Base-by-base conservation (phyloP, 2,329 filamentous ascomycete genomes). In the Ploettnerulaceae sp. region DNA sequence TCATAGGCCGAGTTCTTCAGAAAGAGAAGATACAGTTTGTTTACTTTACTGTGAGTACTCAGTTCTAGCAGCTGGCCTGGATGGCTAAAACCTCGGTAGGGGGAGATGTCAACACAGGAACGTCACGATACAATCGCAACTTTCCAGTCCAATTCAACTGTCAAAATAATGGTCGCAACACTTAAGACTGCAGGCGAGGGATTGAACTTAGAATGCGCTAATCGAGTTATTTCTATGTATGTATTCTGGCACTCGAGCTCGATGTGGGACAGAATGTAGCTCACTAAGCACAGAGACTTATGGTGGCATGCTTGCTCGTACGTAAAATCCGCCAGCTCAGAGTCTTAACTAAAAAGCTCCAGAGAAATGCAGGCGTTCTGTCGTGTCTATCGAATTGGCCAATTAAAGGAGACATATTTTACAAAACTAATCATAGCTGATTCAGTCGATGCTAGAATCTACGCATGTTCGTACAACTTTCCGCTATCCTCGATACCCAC, bases 301-400 rank as follows among this genome's bases (percentile, higher is more conserved):
- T 45, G 42, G 42, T 45, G 42, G 42, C 36, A 45, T 18, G n/a
- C 3, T 2, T 44, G 32, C 17, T 6, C 33, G 32, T 29, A 22
- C 6, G 41, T 24, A 29, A 3, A 6, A 5, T 22, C 21, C 22
- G 12, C 14, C 20, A 11, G n/a, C 18, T 12, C 3, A 7, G 14
- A 28, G 2, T 15, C 7, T 7, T n/a, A 20, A 7, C 24, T 43
- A 38, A 43, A n/a, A 14, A 4, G 12, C 14, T 37, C 14, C 12
- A 51, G 45, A 5, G 81, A 87, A 54, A 65, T 77, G 6, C 84
- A 87, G 53, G 81, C 76, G 0, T 71, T 71, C 33, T 66, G 65
- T 4, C 74, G 84, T 0, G 73, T 86, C 0, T 74, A 74, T 54
- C 72, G 84, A 3, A 77, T 81, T 3, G 82, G 82, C 0, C 85